Evolutionary conservation across 116 monocot genomes (phyloP).

Genomic region (Zostera marina): DNA sequence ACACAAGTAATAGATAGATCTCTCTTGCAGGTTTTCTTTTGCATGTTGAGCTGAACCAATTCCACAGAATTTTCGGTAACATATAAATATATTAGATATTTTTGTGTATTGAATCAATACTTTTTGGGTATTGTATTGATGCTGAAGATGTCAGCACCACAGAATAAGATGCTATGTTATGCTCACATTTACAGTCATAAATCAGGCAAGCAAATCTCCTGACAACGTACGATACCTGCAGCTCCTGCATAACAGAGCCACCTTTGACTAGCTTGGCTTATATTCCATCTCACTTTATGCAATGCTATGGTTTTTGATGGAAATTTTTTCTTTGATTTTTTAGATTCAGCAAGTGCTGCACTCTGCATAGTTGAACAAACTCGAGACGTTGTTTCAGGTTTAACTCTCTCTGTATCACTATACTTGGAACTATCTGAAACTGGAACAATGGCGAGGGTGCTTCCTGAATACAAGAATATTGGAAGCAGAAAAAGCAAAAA

Average conservation of each 20-base stretch:
- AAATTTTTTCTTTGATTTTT: conserved; percentile 10
- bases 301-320: conserved; percentile 57
- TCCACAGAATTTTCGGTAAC: too few species aligned
- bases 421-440: neutral
- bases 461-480: neutral
- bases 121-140: too few species aligned
- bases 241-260: conserved; percentile 76
- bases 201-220: conserved; percentile 16
- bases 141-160: too few species aligned
- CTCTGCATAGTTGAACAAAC: neutral
- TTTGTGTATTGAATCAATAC: too few species aligned
- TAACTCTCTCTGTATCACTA: neutral
- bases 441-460: conserved; percentile 1
- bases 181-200: conserved; percentile 1
- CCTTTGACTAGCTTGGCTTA: conserved; percentile 48
- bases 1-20: too few species aligned
- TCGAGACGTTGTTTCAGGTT: neutral
- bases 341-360: neutral
- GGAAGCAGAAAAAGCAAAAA: neutral
- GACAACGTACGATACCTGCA: conserved; percentile 61
- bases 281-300: conserved; percentile 75
- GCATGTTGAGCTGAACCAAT: too few species aligned
- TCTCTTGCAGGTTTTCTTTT: too few species aligned
- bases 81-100: too few species aligned
- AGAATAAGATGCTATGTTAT: too few species aligned